These are phyloP conservation scores for Aphanomyces astaci DNA, from an alignment of 352 stramenopile genomes.

Conservation along the genomic window DNA sequence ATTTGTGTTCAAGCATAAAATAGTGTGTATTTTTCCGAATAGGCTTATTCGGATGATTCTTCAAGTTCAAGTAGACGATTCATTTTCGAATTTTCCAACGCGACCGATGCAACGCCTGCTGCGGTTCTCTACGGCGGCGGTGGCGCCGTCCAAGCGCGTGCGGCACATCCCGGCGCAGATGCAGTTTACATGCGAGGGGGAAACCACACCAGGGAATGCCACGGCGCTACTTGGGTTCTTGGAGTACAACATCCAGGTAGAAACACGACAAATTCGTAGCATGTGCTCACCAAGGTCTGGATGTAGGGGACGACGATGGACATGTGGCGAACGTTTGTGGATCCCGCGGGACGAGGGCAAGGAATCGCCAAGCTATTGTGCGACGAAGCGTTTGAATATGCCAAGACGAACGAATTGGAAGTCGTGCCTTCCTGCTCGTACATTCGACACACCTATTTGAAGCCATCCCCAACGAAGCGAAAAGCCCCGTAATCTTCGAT, in stretches of 20 bases:
- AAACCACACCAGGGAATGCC: background rate
- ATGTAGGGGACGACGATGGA: constrained; percentile 6
- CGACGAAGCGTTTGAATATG: constrained; percentile 19
- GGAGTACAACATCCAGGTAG: constrained; percentile 19
- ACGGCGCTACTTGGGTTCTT: constrained; percentile 13
- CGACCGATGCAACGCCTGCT: background rate
- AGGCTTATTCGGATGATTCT: no score
- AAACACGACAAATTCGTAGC: background rate
- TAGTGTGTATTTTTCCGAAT: no score
- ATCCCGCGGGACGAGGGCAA: background rate
- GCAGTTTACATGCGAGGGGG: constrained; percentile 19
- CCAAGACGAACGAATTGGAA: background rate
- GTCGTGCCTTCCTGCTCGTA: constrained; percentile 13
- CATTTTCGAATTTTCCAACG: background rate
- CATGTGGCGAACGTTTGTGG: constrained; percentile 6
- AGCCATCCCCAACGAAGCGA: background rate
- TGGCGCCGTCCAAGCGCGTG: background rate
- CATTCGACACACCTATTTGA: constrained; percentile 6
- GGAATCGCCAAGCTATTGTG: constrained; percentile 9
- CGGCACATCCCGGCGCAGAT: constrained; percentile 4
- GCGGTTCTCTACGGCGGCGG: background rate
- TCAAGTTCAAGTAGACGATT: background rate
- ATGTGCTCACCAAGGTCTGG: background rate
- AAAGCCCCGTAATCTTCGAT: background rate
- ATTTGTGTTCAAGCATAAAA: no score